Evolutionary conservation across 805 yeast genomes (phyloP).

Genomic region (Teunomyces gatunensis): DNA sequence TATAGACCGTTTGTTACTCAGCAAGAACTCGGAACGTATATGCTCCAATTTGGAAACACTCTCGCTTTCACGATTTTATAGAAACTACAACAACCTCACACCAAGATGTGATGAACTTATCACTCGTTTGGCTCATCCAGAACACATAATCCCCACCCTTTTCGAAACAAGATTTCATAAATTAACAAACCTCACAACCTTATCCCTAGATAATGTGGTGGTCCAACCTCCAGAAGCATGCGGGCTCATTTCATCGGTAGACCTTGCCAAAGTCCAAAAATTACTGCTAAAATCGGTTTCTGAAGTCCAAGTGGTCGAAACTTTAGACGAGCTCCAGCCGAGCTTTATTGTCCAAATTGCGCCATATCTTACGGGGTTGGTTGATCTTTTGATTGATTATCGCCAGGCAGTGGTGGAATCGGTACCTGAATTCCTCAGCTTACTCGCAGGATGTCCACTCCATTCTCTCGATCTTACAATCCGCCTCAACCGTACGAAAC

Average conservation of each 20-base stretch:
- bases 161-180: conserved; percentile 8
- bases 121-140: neutral
- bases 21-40: conserved; percentile 4
- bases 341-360: conserved; percentile 26
- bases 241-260: conserved; percentile 15
- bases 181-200: conserved; percentile 15
- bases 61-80: conserved; percentile 19
- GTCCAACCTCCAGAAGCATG: conserved; percentile 22
- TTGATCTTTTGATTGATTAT: conserved; percentile 35
- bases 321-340: conserved; percentile 6
- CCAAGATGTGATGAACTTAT: conserved; percentile 18
- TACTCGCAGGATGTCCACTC: conserved; percentile 18
- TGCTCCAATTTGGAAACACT: conserved; percentile 15
- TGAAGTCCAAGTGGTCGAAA: conserved; percentile 26
- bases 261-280: conserved; percentile 18
- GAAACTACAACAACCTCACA: conserved; percentile 9
- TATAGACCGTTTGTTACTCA: conserved; percentile 14
- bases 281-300: conserved; percentile 34
- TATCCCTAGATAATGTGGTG: conserved; percentile 24
- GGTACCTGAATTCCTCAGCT: conserved; percentile 32
- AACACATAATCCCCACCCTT: conserved; percentile 6
- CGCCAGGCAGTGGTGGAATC: conserved; percentile 42
- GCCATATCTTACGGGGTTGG: conserved; percentile 22
- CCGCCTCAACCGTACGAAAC: conserved; percentile 35
- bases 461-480: conserved; percentile 39